Evolutionary conservation across 495 filamentous ascomycete genomes (phyloP).

Genomic region (Tuber microsphaerosporum): DNA sequence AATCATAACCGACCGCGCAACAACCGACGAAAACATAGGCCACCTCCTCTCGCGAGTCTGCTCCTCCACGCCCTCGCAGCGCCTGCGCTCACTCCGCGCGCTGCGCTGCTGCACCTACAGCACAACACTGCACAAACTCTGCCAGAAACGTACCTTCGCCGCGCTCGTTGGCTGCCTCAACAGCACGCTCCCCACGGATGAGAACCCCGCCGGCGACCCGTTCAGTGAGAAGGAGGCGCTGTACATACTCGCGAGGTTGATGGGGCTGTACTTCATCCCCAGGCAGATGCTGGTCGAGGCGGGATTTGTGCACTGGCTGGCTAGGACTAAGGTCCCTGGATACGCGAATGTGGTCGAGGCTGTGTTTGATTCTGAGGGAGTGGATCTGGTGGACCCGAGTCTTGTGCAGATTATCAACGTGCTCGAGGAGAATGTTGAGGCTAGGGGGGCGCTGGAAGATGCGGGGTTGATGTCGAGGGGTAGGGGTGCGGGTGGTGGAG

Average conservation of each 20-base stretch:
- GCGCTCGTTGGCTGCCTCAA: constrained; percentile 29
- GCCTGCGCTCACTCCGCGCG: constrained; percentile 26
- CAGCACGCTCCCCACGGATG: constrained; percentile 15
- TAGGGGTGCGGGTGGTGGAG: constrained; percentile 13
- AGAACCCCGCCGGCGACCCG: constrained; percentile 10
- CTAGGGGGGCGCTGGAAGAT: constrained; percentile 19
- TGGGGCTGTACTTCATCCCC: constrained; percentile 21
- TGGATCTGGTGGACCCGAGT: constrained; percentile 22
- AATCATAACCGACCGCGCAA: constrained; percentile 36
- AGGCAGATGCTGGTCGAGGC: constrained; percentile 30
- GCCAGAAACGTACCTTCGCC: constrained; percentile 21
- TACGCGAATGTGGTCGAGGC: constrained; percentile 25
- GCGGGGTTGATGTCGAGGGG: constrained; percentile 12
- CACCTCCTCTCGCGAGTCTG: constrained; percentile 26
- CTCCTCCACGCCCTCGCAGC: not conserved
- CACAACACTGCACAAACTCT: constrained; percentile 27
- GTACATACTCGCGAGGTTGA: constrained; percentile 31
- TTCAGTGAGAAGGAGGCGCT: constrained; percentile 26
- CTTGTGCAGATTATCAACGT: constrained; percentile 19
- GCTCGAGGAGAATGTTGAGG: constrained; percentile 18
- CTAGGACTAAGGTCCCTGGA: constrained; percentile 2
- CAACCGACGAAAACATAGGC: constrained; percentile 20
- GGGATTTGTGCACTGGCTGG: constrained; percentile 29
- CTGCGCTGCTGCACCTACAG: constrained; percentile 29
- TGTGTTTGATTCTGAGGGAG: constrained; percentile 14